Percentiles rank a stretch among this genome's conserved stretches.
Conservation (phyloP, 2,329 filamentous ascomycete genomes). For the Penicillium hesseltinei region DNA sequence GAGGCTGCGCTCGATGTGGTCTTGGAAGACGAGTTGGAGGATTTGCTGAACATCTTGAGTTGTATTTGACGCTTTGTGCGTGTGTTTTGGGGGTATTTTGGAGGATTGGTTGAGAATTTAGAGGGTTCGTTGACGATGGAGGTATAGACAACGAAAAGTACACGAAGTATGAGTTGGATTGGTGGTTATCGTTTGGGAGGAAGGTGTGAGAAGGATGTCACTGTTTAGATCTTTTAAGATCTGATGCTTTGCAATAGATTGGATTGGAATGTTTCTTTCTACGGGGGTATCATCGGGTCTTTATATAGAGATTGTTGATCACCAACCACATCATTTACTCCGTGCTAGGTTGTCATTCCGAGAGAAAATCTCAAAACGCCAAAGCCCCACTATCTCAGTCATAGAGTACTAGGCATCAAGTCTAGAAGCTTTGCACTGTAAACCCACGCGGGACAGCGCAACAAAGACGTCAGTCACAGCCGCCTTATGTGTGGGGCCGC, state of each 20-base stretch:
- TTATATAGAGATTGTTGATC: conserved; percentile 5
- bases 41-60: conserved; percentile 13
- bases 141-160: not conserved
- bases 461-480: conserved; percentile 1
- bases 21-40: conserved; percentile 13
- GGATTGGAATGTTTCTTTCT: not conserved
- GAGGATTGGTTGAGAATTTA: not conserved
- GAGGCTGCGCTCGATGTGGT: conserved; percentile 19
- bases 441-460: not conserved
- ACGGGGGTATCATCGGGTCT: not conserved
- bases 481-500: not conserved
- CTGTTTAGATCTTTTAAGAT: not conserved
- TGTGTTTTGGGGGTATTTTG: not conserved
- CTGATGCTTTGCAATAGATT: not conserved
- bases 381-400: not conserved
- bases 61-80: not conserved
- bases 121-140: not conserved
- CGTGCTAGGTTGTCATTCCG: not conserved
- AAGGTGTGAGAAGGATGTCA: not conserved
- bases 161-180: not conserved
- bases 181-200: not conserved
- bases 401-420: not conserved
- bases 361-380: not conserved
- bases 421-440: not conserved
- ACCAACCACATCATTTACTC: not conserved